Evolutionary conservation across 2,329 filamentous ascomycete genomes (phyloP), one percentile per base, ranked within the genome.

Genomic region (Pseudogymnoascus sp.): DNA sequence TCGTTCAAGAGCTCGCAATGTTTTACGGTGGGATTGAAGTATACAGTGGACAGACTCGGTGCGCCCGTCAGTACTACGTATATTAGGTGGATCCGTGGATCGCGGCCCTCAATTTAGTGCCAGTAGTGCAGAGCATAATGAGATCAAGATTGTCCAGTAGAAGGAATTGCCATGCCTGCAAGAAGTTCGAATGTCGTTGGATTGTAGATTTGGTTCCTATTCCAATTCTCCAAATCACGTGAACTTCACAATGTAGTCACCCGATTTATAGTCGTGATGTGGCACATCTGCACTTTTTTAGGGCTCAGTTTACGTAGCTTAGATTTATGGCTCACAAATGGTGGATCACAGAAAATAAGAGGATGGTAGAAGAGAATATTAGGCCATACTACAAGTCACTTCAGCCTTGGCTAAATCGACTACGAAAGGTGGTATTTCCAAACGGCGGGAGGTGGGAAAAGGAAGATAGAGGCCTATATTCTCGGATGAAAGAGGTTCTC

Each of bases 381-480:
- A 76, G 73, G 4, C 7, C 62, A 23, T 75, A 76, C 61, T 78
- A 76, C 65, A 58, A 72, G 61, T 67, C 73, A 35, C 68, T 79
- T 19, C 68, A 75, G 28, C 71, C 71, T 63, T 76, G 68, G 68
- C 68, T 79, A 6, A 77, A 76, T 62, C 68, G 64, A 65, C 66
- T 79, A 61, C 70, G 75, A 61, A 72, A 65, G 45, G 66, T 63
- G 2, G 69, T 77, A 4, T 77, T 77, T 65, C 73, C 72, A 12
- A 64, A 69, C 38, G 71, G 71, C 33, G 59, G 58, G 45, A 67
- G 67, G 49, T 72, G 69, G 68, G 59, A 68, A 39, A 62, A 65
- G 9, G 60, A 66, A 60, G 60, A 68, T 49, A 38, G 3, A 45
- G 63, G 39, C 23, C 62, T 69, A 9, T 69, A 69, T 67, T n/a